Evolutionary conservation across 2,329 filamentous ascomycete genomes (phyloP).

Genomic region (Hypoxylon rubiginosum): DNA sequence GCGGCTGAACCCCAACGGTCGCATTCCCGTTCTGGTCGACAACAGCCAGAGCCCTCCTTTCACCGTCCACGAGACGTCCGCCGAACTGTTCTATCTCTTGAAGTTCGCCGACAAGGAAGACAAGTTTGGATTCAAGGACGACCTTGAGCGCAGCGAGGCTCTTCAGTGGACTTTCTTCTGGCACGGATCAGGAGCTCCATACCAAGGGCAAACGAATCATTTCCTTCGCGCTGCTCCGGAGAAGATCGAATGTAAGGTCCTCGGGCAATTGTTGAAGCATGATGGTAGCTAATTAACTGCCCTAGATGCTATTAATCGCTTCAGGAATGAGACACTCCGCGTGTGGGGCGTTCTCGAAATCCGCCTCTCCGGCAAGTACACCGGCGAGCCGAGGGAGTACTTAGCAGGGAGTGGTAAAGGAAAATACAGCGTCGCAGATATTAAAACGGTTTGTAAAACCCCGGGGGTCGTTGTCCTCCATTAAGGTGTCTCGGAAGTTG

Average conservation of each 20-base stretch:
- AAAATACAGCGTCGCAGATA: conserved; percentile 67
- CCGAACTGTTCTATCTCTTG: conserved; percentile 66
- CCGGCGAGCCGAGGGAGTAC: conserved; percentile 63
- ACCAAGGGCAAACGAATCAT: conserved; percentile 58
- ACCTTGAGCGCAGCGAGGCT: conserved; percentile 62
- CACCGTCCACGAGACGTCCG: conserved; percentile 66
- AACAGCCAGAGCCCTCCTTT: conserved; percentile 63
- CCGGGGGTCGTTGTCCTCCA: background rate
- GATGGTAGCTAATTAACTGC: background rate
- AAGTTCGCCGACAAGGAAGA: conserved; percentile 63
- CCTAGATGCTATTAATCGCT: conserved; percentile 62
- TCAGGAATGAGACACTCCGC: conserved; percentile 64
- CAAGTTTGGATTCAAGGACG: conserved; percentile 65
- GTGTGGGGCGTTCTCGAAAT: conserved; percentile 62
- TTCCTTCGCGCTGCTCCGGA: conserved; percentile 60
- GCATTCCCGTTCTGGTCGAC: conserved; percentile 65
- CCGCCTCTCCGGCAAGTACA: conserved; percentile 61
- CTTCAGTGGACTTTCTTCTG: conserved; percentile 70
- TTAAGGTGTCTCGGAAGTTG: background rate
- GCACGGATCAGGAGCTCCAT: conserved; percentile 60
- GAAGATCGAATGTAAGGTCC: conserved; percentile 56
- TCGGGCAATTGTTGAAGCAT: too few relatives aligned
- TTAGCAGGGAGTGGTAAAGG: conserved; percentile 66
- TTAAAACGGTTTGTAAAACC: conserved; percentile 54
- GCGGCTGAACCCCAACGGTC: conserved; percentile 61